phyloP scores from a whole-genome alignment of 441 rosid genomes.

The Euphorbia celastroides region DNA sequence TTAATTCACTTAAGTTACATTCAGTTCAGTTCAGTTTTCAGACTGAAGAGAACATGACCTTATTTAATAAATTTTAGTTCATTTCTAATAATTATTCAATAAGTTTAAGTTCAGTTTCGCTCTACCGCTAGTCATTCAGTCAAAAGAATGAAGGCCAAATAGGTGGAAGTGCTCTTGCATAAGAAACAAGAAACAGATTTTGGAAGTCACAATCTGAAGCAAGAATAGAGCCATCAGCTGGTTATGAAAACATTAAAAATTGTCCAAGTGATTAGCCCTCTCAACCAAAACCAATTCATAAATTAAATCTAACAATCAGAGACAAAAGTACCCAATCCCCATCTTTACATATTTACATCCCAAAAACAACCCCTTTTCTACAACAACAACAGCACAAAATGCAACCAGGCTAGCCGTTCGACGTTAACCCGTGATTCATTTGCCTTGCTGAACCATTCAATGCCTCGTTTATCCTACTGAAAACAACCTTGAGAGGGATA shows the following conservation, averaged over 20 bases:
- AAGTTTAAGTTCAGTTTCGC: no score
- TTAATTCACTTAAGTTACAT: no score
- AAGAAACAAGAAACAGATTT: no score
- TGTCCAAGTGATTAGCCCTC: conserved; percentile 23
- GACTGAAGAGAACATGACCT: no score
- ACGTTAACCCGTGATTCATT: conserved; percentile 36
- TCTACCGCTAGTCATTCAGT: no score
- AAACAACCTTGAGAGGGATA: conserved; percentile 79
- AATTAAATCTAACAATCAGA: conserved; percentile 20
- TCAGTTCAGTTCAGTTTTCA: no score
- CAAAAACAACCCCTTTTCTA: conserved; percentile 22
- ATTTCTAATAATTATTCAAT: no score
- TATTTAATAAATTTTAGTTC: no score
- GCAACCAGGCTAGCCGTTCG: conserved; percentile 28
- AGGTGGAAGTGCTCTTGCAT: no score
- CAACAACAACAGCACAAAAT: not conserved
- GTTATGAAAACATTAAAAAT: not conserved
- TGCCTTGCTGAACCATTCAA: conserved; percentile 66
- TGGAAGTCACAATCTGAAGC: no score
- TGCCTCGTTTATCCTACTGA: conserved; percentile 85
- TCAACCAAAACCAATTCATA: conserved; percentile 27
- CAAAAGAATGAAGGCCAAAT: no score
- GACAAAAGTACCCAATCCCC: conserved; percentile 22
- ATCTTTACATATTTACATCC: conserved; percentile 41
- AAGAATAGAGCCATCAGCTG: no score